Evolutionary conservation across 2,329 filamentous ascomycete species (phyloP), one percentile per base, ranked within the genome.

Genomic region (Monosporascus sp.): DNA sequence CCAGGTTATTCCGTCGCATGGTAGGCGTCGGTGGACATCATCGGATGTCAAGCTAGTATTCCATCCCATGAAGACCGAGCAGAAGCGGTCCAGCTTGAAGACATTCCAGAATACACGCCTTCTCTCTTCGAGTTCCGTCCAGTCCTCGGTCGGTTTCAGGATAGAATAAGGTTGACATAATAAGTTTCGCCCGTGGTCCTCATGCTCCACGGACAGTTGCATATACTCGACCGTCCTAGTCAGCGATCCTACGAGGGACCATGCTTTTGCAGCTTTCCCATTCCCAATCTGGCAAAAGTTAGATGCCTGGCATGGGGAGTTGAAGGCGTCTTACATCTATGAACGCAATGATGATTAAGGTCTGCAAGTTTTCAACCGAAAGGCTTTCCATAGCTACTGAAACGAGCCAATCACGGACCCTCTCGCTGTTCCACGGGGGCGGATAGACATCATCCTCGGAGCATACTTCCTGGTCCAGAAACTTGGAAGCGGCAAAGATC

Each of bases 1-100:
- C 76, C 76, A 77, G 3, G 70, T 58, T 0, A 64, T 67, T 0
- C 76, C 75, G 20, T 76, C 74, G 7, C 68, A 68, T 3, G 70
- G 70, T 2, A 72, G 58, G 26, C 68, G 64, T 8, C 66, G 63
- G 24, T 62, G 62, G 22, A 71, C 64, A 55, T 71, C 68, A 7
- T 64, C 61, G 14, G 59, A 59, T 7, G 68, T 69, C 5, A 73
- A 56, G 44, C 64, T 69, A 2, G 65, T 66, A 50, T 71, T 71
- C 68, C 69, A 69, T 6, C 72, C 72, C 4, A 71, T 75, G 14
- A 65, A 66, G 17, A 75, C 70, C 63, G 62, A 61, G 59, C 66
- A 70, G 64, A 77, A 76, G 11, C 70, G 59, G 53, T 73, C 70
- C 16, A 72, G 53, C 20, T 64, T 55, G 57, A 73, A 73, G 24